Conservation (phyloP, 108 stramenopile genomes). For the Halocafeteria seosinensis region DNA sequence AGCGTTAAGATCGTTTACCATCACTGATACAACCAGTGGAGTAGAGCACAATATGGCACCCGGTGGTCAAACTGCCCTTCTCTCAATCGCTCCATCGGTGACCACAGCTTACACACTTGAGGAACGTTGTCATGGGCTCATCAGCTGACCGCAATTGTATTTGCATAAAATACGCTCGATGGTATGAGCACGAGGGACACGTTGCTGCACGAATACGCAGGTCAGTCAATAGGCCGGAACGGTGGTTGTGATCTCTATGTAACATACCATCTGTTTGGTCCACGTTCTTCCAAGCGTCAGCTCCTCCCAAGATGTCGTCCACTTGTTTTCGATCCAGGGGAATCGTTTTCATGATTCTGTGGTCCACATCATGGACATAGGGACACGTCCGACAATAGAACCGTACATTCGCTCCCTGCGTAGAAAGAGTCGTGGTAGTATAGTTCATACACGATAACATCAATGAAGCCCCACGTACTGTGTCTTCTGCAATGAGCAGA, state of each 20-base stretch:
- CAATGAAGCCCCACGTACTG: slow-evolving; percentile 7
- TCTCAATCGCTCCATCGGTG: too few relatives aligned
- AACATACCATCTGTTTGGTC: slow-evolving; percentile 54
- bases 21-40: too few relatives aligned
- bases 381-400: slow-evolving; percentile 40
- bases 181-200: slow-evolving; percentile 64
- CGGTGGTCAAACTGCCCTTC: too few relatives aligned
- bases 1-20: too few relatives aligned
- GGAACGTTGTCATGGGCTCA: slow-evolving; percentile 91
- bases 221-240: too few relatives aligned
- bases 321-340: slow-evolving; percentile 58
- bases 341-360: slow-evolving; percentile 32
- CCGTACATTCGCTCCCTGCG: background rate
- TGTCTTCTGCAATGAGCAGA: slow-evolving; percentile 33
- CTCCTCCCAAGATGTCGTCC: slow-evolving; percentile 88
- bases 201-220: slow-evolving; percentile 21
- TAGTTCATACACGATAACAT: background rate
- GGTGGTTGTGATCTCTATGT: background rate
- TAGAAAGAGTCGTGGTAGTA: background rate
- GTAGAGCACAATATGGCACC: too few relatives aligned
- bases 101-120: too few relatives aligned
- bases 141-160: slow-evolving; percentile 86
- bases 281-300: slow-evolving; percentile 88
- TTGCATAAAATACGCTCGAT: slow-evolving; percentile 93
- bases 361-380: slow-evolving; percentile 3